These are phyloP conservation scores for Rhododendron vialii DNA, from an alignment of 148 eudicot species.

Conservation along the genomic window DNA sequence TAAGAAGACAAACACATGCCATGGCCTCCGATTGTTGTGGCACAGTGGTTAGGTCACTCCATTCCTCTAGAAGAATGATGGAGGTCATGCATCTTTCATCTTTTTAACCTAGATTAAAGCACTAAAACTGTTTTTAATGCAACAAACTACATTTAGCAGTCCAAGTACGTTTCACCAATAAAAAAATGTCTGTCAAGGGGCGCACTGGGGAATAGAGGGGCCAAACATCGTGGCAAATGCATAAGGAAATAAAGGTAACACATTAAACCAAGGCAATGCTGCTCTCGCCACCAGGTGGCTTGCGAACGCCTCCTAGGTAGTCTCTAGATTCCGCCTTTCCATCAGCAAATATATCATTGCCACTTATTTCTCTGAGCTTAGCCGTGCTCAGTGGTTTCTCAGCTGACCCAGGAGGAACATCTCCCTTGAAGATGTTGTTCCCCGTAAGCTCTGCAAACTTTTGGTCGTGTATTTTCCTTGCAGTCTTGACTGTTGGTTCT, in stretches of 20 bases:
- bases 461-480: conserved; percentile 79
- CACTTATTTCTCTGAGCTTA: conserved; percentile 88
- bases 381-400: conserved; percentile 80
- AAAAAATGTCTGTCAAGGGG: not conserved
- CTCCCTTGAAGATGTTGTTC: conserved; percentile 87
- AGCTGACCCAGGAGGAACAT: conserved; percentile 60
- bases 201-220: not conserved
- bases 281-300: conserved; percentile 96
- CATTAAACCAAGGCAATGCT: conserved; percentile 71
- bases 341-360: conserved; percentile 78
- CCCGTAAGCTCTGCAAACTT: conserved; percentile 88
- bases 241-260: not conserved
- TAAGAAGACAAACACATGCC: not conserved
- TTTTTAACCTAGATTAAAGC: not conserved
- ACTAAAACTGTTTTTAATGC: conserved; percentile 2
- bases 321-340: conserved; percentile 73
- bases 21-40: not conserved
- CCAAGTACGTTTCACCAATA: not conserved
- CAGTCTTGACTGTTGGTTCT: conserved; percentile 53
- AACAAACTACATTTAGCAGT: not conserved
- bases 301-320: conserved; percentile 74
- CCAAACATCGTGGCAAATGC: not conserved
- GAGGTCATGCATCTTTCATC: not conserved
- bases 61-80: not conserved
- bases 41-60: not conserved